Evolutionary conservation across 139 green algal genomes (phyloP), one percentile per base, ranked within the genome.

Genomic region (Auxenochlorella pyrenoidosa): DNA sequence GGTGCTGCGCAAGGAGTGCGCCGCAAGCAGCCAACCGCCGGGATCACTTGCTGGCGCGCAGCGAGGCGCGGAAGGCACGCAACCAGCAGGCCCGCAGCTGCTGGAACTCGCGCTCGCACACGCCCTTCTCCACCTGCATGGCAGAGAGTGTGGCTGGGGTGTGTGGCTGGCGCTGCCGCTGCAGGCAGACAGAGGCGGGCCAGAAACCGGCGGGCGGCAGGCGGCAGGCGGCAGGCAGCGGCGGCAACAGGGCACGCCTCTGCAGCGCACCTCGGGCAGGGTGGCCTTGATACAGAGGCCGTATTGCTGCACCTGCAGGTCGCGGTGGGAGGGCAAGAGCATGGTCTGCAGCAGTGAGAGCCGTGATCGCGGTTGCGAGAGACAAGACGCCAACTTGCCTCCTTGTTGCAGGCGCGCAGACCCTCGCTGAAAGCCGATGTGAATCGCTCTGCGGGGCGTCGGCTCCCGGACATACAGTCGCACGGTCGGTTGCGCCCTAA

Each of bases 61-160:
- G 84, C 36, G 84, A 71, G 63, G 71, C 77, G 38, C 79, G 71
- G 58, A 90, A 70, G 4, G 86, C 86, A 3, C 63, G 58, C 30
- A 71, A 22, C 86, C 72, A 86, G 82, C 89, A 92, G 58, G 81
- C 8, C 10, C 68, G 87, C 43, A 92, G 81, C 59, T 54, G 36
- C 34, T 78, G 44, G n/a, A 92, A 92, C 58, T 92, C 89, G 18
- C 51, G 82, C 36, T 89, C 72, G 43, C 89, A 92, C 34, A 85
- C 43, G 58, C 80, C 86, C 63, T 88, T 90, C 36, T 92, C 89
- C 5, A 92, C 79, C 89, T 92, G 79, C 54, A 79, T 24, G n/a
- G 41, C 43, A 40, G 43, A 24, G 34, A 78, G 32, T 40, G 15
- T 32, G 30, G 70, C 51, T 12, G 51, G 28, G 18, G 30, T 21